Conservation (phyloP, 2,329 filamentous ascomycete genomes). For the Ascochyta viciae-villosae region DNA sequence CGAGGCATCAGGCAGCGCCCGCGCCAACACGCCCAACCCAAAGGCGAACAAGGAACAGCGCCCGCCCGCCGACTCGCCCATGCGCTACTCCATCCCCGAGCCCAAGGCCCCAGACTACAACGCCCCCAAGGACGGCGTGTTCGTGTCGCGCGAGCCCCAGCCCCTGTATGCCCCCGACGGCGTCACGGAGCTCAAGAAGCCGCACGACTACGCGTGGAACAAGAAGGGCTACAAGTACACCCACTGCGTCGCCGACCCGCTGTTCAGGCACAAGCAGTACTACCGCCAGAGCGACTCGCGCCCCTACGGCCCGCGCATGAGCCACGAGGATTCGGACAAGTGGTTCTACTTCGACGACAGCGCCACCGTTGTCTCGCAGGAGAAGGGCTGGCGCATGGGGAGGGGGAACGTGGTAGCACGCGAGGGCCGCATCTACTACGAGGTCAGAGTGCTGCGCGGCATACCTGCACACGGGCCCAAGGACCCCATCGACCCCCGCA, state of each 20-base stretch:
- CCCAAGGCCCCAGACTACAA: constrained; percentile 58
- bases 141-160: constrained; percentile 56
- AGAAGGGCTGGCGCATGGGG: constrained; percentile 91
- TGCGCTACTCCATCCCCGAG: constrained; percentile 59
- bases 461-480: constrained; percentile 60
- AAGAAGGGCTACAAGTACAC: constrained; percentile 83
- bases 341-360: constrained; percentile 81
- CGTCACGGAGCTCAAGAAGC: constrained; percentile 54
- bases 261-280: constrained; percentile 84
- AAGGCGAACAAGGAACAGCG: constrained; percentile 49
- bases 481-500: constrained; percentile 42
- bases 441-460: constrained; percentile 86
- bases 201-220: constrained; percentile 65
- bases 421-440: constrained; percentile 92
- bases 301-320: constrained; percentile 84
- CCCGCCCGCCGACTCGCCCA: constrained; percentile 53
- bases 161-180: constrained; percentile 54
- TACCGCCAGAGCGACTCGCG: constrained; percentile 88
- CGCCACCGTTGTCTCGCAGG: constrained; percentile 81
- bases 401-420: constrained; percentile 89
- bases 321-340: constrained; percentile 88
- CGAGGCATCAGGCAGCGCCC: constrained; percentile 52
- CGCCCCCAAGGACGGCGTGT: constrained; percentile 55
- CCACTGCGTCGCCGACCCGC: constrained; percentile 87
- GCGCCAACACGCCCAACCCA: constrained; percentile 50